These are phyloP conservation scores for Malassezia obtusa DNA, from an alignment of 1,284 basidiomycete species.

Conservation along the genomic window DNA sequence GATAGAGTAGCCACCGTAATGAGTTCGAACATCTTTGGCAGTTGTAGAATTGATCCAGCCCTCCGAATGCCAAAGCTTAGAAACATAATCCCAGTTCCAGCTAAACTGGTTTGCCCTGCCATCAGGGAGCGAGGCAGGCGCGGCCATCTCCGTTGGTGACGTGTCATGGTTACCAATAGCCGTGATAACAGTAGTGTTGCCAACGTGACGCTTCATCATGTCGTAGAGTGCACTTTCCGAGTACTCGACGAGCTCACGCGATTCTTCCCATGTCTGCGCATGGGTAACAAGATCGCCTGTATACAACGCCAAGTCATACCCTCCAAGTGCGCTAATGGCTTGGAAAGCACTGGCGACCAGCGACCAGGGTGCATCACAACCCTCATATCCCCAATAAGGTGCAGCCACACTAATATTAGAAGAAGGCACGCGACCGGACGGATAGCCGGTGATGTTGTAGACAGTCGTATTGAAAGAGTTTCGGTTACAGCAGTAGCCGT, in stretches of 20 bases:
- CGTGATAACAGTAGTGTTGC: conserved; percentile 34
- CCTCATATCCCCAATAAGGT: conserved; percentile 41
- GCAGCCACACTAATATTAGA: conserved; percentile 27
- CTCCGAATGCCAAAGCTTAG: conserved; percentile 47
- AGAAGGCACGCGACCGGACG: conserved; percentile 19
- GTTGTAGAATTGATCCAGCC: conserved; percentile 60
- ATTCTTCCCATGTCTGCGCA: conserved; percentile 32
- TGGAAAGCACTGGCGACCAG: conserved; percentile 59
- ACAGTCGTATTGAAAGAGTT: conserved; percentile 48
- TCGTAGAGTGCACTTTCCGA: conserved; percentile 39
- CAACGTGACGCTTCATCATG: conserved; percentile 24
- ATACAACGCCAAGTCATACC: conserved; percentile 61
- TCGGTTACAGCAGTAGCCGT: conserved; percentile 62
- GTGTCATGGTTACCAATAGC: conserved; percentile 46
- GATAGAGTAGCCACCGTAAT: conserved; percentile 68
- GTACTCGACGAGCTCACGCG: conserved; percentile 33
- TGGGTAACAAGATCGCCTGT: conserved; percentile 65
- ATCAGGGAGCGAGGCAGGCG: conserved; percentile 28
- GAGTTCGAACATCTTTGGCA: conserved; percentile 57
- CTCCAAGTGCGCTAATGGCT: conserved; percentile 58
- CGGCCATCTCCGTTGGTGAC: conserved; percentile 27
- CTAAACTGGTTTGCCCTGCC: conserved; percentile 29
- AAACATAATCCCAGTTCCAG: conserved; percentile 43
- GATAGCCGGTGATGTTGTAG: conserved; percentile 50
- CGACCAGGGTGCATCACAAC: conserved; percentile 63